Evolutionary conservation across 768 basidiomycete species (phyloP), one percentile per base, ranked within the genome.

Genomic region (Auricularia cornea): DNA sequence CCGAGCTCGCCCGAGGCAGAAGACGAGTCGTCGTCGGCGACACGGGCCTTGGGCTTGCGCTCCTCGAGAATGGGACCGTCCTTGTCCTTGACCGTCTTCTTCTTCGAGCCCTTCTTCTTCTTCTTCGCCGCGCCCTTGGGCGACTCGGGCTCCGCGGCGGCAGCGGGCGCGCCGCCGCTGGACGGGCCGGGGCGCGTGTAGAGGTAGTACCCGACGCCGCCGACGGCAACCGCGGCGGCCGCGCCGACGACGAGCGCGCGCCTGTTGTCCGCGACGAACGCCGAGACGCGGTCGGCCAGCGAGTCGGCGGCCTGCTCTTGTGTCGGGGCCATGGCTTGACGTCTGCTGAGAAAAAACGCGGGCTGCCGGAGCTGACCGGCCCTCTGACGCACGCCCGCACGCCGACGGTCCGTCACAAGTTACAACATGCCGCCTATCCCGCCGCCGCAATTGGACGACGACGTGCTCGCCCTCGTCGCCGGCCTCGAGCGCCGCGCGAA

Each of bases 1-100:
- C 44, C 44, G 44, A 48, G 44, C 44, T 48, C n/a, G n/a, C n/a
- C n/a, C n/a, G n/a, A n/a, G n/a, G n/a, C n/a, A n/a, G n/a, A n/a
- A n/a, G n/a, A n/a, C n/a, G n/a, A n/a, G n/a, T n/a, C n/a, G n/a
- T n/a, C n/a, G n/a, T n/a, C n/a, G n/a, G n/a, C n/a, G n/a, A n/a
- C n/a, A n/a, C n/a, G n/a, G n/a, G 54, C 10, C 64, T 76, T 76
- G 3, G 87, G 79, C 60, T 79, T 80, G 61, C 81, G 72, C 73
- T 94, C 92, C 79, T 95, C 92, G 59, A 96, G 74, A 48, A 96
- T 78, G 41, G 93, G 93, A 0, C 88, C 87, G 65, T 90, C 85
- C 5, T 74, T 65, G 65, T 84, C 84, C 70, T 83, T 86, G 14
- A 71, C 75, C 0, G 80, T 67, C 75, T 82, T 84, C 74, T 80